Evolutionary conservation across 495 filamentous ascomycete species (phyloP).

Genomic region (Penicillium diatomitis): DNA sequence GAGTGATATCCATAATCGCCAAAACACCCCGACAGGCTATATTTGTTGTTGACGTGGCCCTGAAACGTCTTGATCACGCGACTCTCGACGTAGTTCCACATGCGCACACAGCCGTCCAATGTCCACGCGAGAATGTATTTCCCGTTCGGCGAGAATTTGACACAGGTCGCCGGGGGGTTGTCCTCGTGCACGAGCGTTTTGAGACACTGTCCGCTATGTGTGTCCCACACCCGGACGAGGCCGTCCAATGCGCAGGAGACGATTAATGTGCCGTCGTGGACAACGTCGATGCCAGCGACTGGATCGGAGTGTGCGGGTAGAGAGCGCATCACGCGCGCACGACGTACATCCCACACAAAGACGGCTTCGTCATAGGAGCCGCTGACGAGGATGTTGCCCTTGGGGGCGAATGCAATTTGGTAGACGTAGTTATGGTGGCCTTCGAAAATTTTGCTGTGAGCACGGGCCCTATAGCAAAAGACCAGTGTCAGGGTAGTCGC

Average conservation of each 20-base stretch:
- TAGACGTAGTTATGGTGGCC: slow-evolving; percentile 97
- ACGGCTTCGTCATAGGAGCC: slow-evolving; percentile 97
- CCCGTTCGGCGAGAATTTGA: slow-evolving; percentile 89
- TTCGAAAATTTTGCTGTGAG: slow-evolving; percentile 54
- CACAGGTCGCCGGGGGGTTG: slow-evolving; percentile 82
- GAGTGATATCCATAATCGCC: slow-evolving; percentile 44
- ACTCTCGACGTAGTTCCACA: slow-evolving; percentile 92
- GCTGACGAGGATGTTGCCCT: slow-evolving; percentile 90
- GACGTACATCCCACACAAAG: slow-evolving; percentile 90
- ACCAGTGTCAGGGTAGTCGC: slow-evolving; percentile 1
- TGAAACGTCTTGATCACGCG: slow-evolving; percentile 93
- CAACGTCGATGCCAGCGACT: slow-evolving; percentile 87
- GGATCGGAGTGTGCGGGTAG: slow-evolving; percentile 93
- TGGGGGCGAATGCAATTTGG: slow-evolving; percentile 84
- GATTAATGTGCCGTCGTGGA: slow-evolving; percentile 83
- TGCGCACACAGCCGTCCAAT: slow-evolving; percentile 76
- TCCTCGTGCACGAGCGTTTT: slow-evolving; percentile 93
- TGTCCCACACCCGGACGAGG: slow-evolving; percentile 90
- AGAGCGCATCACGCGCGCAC: slow-evolving; percentile 73
- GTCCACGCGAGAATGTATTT: slow-evolving; percentile 86
- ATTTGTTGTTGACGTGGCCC: slow-evolving; percentile 79
- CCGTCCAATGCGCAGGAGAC: slow-evolving; percentile 85
- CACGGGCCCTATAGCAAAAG: slow-evolving; percentile 40
- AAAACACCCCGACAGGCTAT: slow-evolving; percentile 74
- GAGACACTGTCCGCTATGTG: slow-evolving; percentile 88